A percentile compares a stretch with the other conserved stretches of the same genome.
phyloP scores from a whole-genome alignment of 2,329 filamentous ascomycete species.

The Pyrenochaeta sp. region DNA sequence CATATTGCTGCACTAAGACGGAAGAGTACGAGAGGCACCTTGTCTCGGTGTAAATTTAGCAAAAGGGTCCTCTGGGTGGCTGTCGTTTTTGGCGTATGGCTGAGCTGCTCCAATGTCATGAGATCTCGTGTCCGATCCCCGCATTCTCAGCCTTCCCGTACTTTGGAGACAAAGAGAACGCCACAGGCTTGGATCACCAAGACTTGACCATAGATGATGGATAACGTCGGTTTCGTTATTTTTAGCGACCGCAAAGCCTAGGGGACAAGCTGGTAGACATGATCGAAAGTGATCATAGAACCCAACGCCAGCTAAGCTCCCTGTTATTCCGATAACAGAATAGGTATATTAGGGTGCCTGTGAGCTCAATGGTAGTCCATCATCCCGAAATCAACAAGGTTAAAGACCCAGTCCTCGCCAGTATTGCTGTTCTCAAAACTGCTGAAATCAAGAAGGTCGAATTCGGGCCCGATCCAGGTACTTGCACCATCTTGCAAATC shows the following conservation, averaged over 20 bases:
- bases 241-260: no score
- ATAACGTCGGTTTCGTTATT: no score
- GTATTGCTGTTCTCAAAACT: neutral
- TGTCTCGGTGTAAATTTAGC: neutral
- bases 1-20: neutral
- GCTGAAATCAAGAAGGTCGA: neutral
- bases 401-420: neutral
- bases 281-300: no score
- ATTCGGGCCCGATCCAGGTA: neutral
- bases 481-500: neutral
- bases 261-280: no score
- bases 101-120: neutral
- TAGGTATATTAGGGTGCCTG: no score
- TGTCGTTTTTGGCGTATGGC: neutral
- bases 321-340: no score
- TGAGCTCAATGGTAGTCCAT: neutral
- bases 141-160: conserved; percentile 2
- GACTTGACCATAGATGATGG: no score
- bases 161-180: neutral
- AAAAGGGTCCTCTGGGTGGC: neutral
- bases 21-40: neutral
- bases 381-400: neutral
- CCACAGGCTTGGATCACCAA: neutral
- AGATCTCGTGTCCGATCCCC: conserved; percentile 11
- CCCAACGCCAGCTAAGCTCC: no score